Evolutionary conservation across 1,139 yeast species (phyloP).

Genomic region (Debaryomyces sp.): DNA sequence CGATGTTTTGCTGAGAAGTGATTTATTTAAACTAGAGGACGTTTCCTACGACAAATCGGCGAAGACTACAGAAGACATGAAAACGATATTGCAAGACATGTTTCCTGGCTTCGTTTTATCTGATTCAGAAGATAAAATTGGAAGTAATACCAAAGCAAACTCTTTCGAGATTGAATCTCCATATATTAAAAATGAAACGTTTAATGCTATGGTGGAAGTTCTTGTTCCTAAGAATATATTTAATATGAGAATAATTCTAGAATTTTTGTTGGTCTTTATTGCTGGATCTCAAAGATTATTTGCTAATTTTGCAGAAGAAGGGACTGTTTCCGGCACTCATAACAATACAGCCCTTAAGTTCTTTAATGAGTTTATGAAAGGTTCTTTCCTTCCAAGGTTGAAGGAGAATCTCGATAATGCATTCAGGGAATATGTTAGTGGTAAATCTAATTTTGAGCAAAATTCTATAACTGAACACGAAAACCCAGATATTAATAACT

Average conservation of each 20-base stretch:
- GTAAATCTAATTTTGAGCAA: conserved; percentile 12
- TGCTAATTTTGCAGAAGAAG: conserved; percentile 16
- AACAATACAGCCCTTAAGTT: conserved; percentile 44
- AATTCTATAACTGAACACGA: not conserved
- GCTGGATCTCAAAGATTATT: conserved; percentile 48
- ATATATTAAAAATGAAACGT: conserved; percentile 60
- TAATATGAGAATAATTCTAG: conserved; percentile 77
- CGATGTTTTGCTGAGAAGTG: conserved; percentile 28
- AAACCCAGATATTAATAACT: not conserved
- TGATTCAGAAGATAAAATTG: conserved; percentile 19
- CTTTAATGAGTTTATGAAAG: conserved; percentile 65
- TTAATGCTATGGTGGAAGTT: conserved; percentile 59
- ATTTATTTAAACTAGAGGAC: conserved; percentile 53
- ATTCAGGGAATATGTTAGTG: conserved; percentile 35
- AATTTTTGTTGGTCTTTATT: conserved; percentile 58
- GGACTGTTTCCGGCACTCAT: conserved; percentile 12
- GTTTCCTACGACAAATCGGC: conserved; percentile 39
- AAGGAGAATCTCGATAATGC: conserved; percentile 52
- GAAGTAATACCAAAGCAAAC: not conserved
- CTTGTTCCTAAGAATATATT: conserved; percentile 76
- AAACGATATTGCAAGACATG: conserved; percentile 52
- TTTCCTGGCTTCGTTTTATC: conserved; percentile 62
- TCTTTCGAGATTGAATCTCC: conserved; percentile 35
- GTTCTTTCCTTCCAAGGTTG: conserved; percentile 65
- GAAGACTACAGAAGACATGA: conserved; percentile 46